Evolutionary conservation across 768 basidiomycete genomes (phyloP), one percentile per base, ranked within the genome.

Genomic region (Suillus plorans): DNA sequence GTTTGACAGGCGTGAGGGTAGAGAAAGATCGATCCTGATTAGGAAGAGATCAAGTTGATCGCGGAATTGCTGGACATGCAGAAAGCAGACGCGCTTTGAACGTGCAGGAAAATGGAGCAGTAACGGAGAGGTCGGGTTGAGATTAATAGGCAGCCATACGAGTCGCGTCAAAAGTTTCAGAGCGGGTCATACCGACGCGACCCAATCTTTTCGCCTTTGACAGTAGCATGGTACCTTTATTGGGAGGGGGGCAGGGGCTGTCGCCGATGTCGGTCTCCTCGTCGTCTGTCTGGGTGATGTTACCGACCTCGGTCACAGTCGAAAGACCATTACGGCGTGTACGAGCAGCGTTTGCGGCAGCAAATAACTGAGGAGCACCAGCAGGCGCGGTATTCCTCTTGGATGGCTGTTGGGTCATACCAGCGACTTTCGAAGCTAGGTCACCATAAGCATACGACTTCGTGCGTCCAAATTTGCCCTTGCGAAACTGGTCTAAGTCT

Each of bases 371-470:
- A 63, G 78, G 82, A 62, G 81, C 74, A 31, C 81, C 85, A 63
- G 78, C 78, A 5, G 90, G 88, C 6, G 84, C 88, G 9, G 86
- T 90, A 70, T 85, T 92, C 71, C 89, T 85, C 73, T 89, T 93
- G 49, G 80, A 80, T 61, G 74, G 80, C 67, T 79, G 82, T 47
- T 74, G 71, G n/a, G 70, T 60, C 39, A 78, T 64, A 34, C 75
- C 69, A 45, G 79, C 69, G 36, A 76, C 74, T 68, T 82, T 85
- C 68, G 72, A 77, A 68, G 79, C 77, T 28, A 81, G 79, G 52
- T 97, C 95, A n/a, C 95, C 95, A 70, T 94, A 97, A 0, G 95
- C 89, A 71, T 94, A 97, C 0, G 94, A 95, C 72, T 92, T 92
- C 64, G 94, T 93, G 63, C 95, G 89, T 39, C 91, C 89, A 73